A percentile compares a stretch with the other conserved stretches of the same genome.
These are phyloP conservation scores for Penicillium sp. DNA, from an alignment of 2,329 filamentous ascomycete species.

Conservation along the genomic window DNA sequence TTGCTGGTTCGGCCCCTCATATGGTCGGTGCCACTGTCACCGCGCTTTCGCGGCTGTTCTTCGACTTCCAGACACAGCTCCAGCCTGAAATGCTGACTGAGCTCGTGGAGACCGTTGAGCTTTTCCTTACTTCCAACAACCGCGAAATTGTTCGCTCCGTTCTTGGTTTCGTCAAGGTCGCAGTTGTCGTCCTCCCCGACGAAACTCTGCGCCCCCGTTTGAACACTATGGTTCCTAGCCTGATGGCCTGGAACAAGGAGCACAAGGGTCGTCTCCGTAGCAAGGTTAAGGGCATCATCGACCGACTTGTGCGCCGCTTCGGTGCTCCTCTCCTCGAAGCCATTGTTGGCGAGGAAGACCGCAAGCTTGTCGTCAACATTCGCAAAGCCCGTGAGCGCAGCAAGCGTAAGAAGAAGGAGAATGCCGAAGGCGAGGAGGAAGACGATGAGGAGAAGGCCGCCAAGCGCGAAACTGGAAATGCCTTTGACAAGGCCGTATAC, in stretches of 20 bases:
- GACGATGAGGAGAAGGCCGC: constrained; percentile 49
- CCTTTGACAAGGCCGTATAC: constrained; percentile 95
- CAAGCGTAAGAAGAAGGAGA: constrained; percentile 81
- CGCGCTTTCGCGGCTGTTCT: constrained; percentile 87
- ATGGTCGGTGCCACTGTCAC: constrained; percentile 99
- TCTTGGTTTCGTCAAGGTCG: constrained; percentile 95
- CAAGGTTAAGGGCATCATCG: constrained; percentile 97
- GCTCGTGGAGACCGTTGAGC: constrained; percentile 88
- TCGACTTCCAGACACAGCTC: constrained; percentile 77
- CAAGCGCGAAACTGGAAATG: constrained; percentile 71
- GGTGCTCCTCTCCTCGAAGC: constrained; percentile 77
- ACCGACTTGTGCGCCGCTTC: constrained; percentile 89
- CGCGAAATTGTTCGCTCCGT: constrained; percentile 94
- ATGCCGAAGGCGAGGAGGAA: constrained; percentile 57
- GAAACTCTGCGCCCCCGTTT: constrained; percentile 77
- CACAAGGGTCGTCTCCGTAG: constrained; percentile 96
- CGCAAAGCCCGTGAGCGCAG: constrained; percentile 89
- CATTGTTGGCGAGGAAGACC: constrained; percentile 79
- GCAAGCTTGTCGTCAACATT: constrained; percentile 89
- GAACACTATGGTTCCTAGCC: constrained; percentile 74
- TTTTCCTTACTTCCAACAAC: constrained; percentile 95
- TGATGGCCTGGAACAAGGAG: constrained; percentile 95
- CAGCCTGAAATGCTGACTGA: constrained; percentile 71
- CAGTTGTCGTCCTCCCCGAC: constrained; percentile 78
- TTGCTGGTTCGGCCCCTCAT: constrained; percentile 88